Base-by-base conservation (phyloP, 2,329 filamentous ascomycete genomes). In the Exophiala oligosperma region DNA sequence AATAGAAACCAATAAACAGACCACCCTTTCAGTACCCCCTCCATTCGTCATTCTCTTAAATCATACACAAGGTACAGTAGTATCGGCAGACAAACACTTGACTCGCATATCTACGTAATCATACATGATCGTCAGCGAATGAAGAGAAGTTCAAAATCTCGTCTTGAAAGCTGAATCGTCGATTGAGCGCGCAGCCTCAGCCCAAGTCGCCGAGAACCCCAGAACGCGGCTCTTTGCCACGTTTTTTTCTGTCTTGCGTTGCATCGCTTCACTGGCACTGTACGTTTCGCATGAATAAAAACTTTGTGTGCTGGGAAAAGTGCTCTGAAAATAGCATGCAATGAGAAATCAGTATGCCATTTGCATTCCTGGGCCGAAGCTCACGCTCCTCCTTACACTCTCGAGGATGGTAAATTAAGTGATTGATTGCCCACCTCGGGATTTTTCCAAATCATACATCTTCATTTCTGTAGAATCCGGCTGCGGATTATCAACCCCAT, bases 401-500 rank as follows among this genome's bases (percentile, higher is more conserved):
- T 23, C 21, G 40, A 43, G 40, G 32, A 40, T 5, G 5, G 21
- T 17, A 21, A 17, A 43, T 43, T 21, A 43, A 17, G 40, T 17
- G n/a, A 17, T 43, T 23, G 14, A 17, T 17, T 17, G 17, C 14
- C 14, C n/a, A n/a, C 21, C 21, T 43, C 32, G 8, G 11, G 32
- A 35, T 35, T 35, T 17, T 24, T 46, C 43, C 26, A 26, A 46
- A 26, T 29, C 24, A 17, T 17, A 17, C 2, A 48, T 48, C 28
- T 48, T 48, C 51, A 35, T 35, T 53, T 44, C n/a, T 28, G 29
- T 37, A 38, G 29, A 47, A 59, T 53, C 52, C 56, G 56, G 56
- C 52, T 55, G 59, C 56, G 52, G 55, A 53, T 28, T 51, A 9
- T 35, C 9, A 35, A 29, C 26, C 32, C 17, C 28, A 21, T 29